Base-by-base conservation (phyloP, 78 protist species). In the Dictyostelium brefeldianum region DNA sequence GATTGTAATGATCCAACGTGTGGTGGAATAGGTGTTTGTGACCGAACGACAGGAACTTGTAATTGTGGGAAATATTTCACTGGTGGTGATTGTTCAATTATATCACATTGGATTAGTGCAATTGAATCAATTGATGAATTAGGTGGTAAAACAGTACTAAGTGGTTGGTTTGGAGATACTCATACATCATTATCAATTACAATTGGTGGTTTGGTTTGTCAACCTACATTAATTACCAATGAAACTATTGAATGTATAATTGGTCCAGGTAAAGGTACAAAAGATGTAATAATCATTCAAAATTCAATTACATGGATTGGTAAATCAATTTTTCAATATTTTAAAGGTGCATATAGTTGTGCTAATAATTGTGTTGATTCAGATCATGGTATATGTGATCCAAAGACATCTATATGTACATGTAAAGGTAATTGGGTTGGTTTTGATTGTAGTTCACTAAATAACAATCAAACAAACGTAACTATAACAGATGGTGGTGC, bases 381-480 rank as follows among this genome's bases (percentile, higher is more conserved):
- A 43, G 15, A 22, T n/a, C 79, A 71, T n/a, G 79, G 79, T 46
- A 20, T 14, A 5, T 71, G 79, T 46, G 22, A 71, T 71, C 10
- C 79, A 7, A 71, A 17, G 0, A 71, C 27, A 11, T 51, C 54
- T 20, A 43, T 43, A 10, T 71, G 79, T 43, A 31, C 8, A 41
- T 71, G 79, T 71, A 18, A 2, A 0, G 43, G n/a, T 43, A 54
- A 43, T 18, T 71, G 50, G 57, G 2, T 29, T 18, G 56, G 79
- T 43, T 71, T 71, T n/a, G 79, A 71, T 71, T 71, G 79, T 71
- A 43, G 54, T 43, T 71, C 57, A 41, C 25, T 29, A 14, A 15
- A 31, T 12, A 67, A 67, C 4, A n/a, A 43, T 20, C 54, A 71
- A 31, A 18, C 57, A 6, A 43, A 71, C 10, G 43, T 27, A 12